Evolutionary conservation across 352 stramenopile genomes (phyloP), one percentile per base, ranked within the genome.

Genomic region (Phytophthora pluvialis): DNA sequence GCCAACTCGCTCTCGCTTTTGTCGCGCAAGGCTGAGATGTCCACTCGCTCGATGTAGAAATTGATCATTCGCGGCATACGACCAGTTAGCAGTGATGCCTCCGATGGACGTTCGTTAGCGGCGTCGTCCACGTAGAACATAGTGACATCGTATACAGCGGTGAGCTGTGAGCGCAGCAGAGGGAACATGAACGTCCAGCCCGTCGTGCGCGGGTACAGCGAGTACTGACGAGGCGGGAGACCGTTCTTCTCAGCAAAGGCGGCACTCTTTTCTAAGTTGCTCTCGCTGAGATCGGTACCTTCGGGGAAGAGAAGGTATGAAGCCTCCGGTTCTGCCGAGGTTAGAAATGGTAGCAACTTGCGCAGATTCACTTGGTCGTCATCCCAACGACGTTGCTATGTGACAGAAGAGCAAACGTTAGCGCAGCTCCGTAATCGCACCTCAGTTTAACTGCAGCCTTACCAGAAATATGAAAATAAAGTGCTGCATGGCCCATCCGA

Each of bases 391-490:
- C 86, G 83, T 63, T 89, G 73, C 80, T 86, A 50, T 26, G 32
- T 21, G 10, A 45, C 9, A 58, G 5, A 52, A 29, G 33, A 39
- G 21, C 15, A 46, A n/a, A 57, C 16, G 16, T 66, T 53, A 59
- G 43, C 18, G n/a, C 0, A 42, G 10, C 4, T 25, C 4, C 6
- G 5, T 26, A 28, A 21, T 31, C 1, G 13, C 10, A 36, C 3
- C 15, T 32, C 16, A n/a, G 21, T 21, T 18, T 40, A 16, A 26
- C 13, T 40, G 29, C 1, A 21, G 11, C 4, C 53, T 21, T 62
- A 88, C 80, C 60, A 95, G 60, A 56, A 94, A 95, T 58, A 94
- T 85, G 60, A 93, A 94, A 36, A 92, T 69, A 36, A 95, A 94
- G 63, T 89, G 78, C 73, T 93, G 85, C 85, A 93, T 95, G 52